Evolutionary conservation across 2,329 filamentous ascomycete genomes (phyloP).

Genomic region (Daldinia sp.): DNA sequence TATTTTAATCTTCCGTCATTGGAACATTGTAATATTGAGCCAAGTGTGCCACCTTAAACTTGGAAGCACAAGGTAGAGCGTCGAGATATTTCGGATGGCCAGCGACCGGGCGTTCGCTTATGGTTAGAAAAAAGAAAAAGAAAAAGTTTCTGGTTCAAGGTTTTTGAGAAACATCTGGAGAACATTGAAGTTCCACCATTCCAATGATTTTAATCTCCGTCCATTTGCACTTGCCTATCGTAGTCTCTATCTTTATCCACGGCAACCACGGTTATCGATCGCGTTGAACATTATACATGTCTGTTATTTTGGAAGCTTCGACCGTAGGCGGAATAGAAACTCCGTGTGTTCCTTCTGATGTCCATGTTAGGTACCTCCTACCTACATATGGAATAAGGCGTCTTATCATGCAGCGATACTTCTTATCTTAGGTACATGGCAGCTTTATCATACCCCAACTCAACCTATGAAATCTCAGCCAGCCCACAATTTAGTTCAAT

Average conservation of each 20-base stretch:
- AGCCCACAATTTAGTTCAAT: constrained; percentile 7
- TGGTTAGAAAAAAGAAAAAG: background rate
- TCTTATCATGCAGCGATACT: background rate
- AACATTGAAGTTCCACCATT: background rate
- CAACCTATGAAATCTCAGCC: constrained; percentile 1
- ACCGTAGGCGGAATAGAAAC: constrained; percentile 5
- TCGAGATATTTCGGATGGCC: constrained; percentile 5
- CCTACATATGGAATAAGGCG: too few relatives aligned
- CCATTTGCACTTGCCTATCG: constrained; percentile 11
- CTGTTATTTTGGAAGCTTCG: constrained; percentile 12
- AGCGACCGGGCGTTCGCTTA: background rate
- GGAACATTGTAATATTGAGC: background rate
- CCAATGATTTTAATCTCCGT: constrained; percentile 8
- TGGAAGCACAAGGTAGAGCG: background rate
- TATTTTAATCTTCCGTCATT: background rate
- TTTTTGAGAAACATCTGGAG: background rate
- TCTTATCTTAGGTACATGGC: too few relatives aligned
- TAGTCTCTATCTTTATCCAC: background rate
- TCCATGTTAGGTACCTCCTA: too few relatives aligned
- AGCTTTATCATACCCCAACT: background rate
- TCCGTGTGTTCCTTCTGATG: background rate
- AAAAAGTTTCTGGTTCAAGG: background rate
- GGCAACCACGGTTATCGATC: background rate
- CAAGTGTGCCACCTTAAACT: background rate
- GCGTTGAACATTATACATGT: background rate